phyloP scores from a whole-genome alignment of 768 basidiomycete genomes.

The Cystobasidium onofrii region DNA sequence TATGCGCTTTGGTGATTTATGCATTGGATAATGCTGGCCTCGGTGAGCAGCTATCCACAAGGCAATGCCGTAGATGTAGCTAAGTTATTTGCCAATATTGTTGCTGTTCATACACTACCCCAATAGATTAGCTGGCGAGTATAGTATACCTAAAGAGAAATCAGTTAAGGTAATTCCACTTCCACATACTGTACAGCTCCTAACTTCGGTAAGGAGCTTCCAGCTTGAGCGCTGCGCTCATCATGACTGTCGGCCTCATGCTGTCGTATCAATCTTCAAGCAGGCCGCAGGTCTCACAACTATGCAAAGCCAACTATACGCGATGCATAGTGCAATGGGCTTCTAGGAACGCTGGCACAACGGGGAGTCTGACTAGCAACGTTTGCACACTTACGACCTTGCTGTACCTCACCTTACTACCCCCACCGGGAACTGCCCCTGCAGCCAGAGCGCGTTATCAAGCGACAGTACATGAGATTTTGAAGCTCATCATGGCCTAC shows the following conservation, averaged over 20 bases:
- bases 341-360: conserved; percentile 22
- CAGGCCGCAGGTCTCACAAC: conserved; percentile 1
- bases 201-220: conserved; percentile 27
- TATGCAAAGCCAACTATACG: too few species aligned
- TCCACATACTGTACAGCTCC: not conserved
- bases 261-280: conserved; percentile 13
- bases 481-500: conserved; percentile 15
- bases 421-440: not conserved
- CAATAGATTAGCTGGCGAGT: too few species aligned
- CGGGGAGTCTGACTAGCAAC: conserved; percentile 9
- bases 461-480: conserved; percentile 10
- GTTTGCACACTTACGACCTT: not conserved
- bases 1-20: conserved; percentile 22
- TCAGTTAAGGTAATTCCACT: not conserved
- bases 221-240: not conserved
- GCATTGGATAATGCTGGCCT: conserved; percentile 17
- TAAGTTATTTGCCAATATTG: too few species aligned
- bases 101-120: too few species aligned
- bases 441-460: not conserved
- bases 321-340: too few species aligned
- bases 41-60: not conserved
- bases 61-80: too few species aligned
- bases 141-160: not conserved
- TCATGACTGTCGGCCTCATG: conserved; percentile 25
- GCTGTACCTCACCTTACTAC: conserved; percentile 16